Percentiles rank a stretch among this genome's conserved stretches.
These are phyloP conservation scores for Phytophthora sansomeana DNA, from an alignment of 352 stramenopile genomes.

Conservation along the genomic window DNA sequence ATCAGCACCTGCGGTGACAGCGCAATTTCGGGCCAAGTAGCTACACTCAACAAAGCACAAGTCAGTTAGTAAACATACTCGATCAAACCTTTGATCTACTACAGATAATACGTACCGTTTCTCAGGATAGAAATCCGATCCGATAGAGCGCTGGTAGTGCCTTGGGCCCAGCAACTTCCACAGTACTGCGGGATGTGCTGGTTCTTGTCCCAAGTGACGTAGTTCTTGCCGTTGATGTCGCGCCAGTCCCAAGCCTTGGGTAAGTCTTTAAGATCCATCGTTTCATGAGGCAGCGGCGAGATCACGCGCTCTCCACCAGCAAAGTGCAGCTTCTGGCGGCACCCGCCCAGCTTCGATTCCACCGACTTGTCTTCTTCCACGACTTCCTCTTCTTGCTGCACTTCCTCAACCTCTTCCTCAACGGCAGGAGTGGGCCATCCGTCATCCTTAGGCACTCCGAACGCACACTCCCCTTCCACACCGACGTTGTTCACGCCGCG, in stretches of 20 bases:
- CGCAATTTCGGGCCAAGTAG: constrained; percentile 84
- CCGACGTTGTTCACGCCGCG: constrained; percentile 93
- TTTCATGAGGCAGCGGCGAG: constrained; percentile 78
- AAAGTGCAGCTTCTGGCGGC: constrained; percentile 74
- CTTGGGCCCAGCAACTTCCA: constrained; percentile 93
- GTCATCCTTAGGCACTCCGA: constrained; percentile 87
- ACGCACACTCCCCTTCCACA: constrained; percentile 95
- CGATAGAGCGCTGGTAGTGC: constrained; percentile 88
- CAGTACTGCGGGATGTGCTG: constrained; percentile 97
- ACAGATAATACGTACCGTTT: constrained; percentile 59
- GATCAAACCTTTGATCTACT: background rate
- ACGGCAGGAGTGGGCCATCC: constrained; percentile 70
- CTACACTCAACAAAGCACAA: constrained; percentile 32
- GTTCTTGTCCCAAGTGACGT: constrained; percentile 98
- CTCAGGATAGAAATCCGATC: constrained; percentile 93
- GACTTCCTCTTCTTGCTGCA: constrained; percentile 23
- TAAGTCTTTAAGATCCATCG: constrained; percentile 80
- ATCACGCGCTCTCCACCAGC: constrained; percentile 71
- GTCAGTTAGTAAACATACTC: constrained; percentile 13
- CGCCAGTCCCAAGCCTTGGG: constrained; percentile 96
- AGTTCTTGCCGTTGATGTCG: constrained; percentile 94
- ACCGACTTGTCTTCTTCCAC: constrained; percentile 25
- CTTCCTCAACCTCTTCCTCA: constrained; percentile 34
- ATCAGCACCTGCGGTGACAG: constrained; percentile 85
- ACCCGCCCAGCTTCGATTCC: constrained; percentile 45